Evolutionary conservation across 495 filamentous ascomycete genomes (phyloP), one percentile per base, ranked within the genome.

Genomic region (Clavariopsis aquatica): DNA sequence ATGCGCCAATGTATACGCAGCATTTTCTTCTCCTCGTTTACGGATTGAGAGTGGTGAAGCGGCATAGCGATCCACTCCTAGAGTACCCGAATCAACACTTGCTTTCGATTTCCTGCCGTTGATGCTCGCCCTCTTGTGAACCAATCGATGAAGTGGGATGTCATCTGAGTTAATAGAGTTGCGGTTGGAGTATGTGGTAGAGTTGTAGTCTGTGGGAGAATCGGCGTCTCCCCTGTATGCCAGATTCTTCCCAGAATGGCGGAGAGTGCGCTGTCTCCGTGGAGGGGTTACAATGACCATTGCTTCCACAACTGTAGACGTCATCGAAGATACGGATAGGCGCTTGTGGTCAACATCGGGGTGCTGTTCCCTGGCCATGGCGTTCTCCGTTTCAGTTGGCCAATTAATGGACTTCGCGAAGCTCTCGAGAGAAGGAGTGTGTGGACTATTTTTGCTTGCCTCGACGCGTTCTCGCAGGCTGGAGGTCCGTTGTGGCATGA

Each of bases 391-490:
- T 51, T 64, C 62, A 4, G 54, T 28, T 19, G 71, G 66, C 69
- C 69, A 68, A 8, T 60, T 69, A 34, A 67, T 69, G 0, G 70
- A 68, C 13, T 66, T 46, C 5, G 66, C 69, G 61, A 69, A 68
- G 13, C 59, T 69, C 46, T 73, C 64, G n/a, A 69, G 55, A 1
- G 62, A 65, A 10, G 62, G 56, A 17, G 57, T 60, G 20, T 49
- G 58, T n/a, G 65, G 62, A 27, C 53, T 63, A 41, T 53, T 38
- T 24, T 69, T 55, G 47, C 68, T 69, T 22, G 58, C 58, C 27
- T 68, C 52, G 9, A 68, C 61, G 12, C 69, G 69, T 52, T 69
- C 58, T 13, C 69, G 65, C 36, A 70, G 82, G 78, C 57, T 70
- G 29, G 72, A 68, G 58, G 49, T 52, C 8, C 64, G 67, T 58